These are phyloP conservation scores for Boletus patriciae DNA, from an alignment of 768 basidiomycete genomes.

Conservation along the genomic window DNA sequence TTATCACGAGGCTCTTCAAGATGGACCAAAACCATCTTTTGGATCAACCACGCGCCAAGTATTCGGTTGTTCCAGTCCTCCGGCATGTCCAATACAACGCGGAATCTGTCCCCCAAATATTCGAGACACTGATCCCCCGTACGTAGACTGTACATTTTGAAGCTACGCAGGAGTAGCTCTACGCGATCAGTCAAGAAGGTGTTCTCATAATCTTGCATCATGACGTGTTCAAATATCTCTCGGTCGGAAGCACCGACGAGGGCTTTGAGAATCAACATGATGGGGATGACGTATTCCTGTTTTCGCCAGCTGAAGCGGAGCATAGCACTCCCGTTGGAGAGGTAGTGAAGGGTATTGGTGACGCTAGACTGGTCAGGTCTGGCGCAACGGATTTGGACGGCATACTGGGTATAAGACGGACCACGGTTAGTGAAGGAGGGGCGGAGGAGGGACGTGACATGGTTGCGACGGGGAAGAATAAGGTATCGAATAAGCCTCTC, in stretches of 20 bases:
- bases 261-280: slow-evolving; percentile 95
- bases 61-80: slow-evolving; percentile 89
- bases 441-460: slow-evolving; percentile 90
- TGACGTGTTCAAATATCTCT: slow-evolving; percentile 94
- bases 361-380: slow-evolving; percentile 89
- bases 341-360: slow-evolving; percentile 97
- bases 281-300: slow-evolving; percentile 97
- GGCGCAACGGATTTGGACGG: slow-evolving; percentile 93
- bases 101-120: slow-evolving; percentile 95
- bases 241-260: slow-evolving; percentile 88
- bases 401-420: slow-evolving; percentile 91
- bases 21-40: slow-evolving; percentile 89
- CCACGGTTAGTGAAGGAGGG: slow-evolving; percentile 92
- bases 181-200: slow-evolving; percentile 98
- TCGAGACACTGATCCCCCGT: slow-evolving; percentile 91
- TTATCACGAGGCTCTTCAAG: slow-evolving; percentile 86
- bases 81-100: slow-evolving; percentile 84
- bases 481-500: slow-evolving; percentile 98
- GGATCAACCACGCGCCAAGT: slow-evolving; percentile 79
- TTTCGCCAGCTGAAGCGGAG: slow-evolving; percentile 96
- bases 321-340: slow-evolving; percentile 96
- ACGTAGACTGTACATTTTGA: slow-evolving; percentile 87
- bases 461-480: slow-evolving; percentile 92
- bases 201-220: slow-evolving; percentile 96
- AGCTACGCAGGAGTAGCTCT: slow-evolving; percentile 89